These are phyloP conservation scores for Pseudotulostoma volvatum DNA, from an alignment of 495 filamentous ascomycete genomes.

Conservation along the genomic window DNA sequence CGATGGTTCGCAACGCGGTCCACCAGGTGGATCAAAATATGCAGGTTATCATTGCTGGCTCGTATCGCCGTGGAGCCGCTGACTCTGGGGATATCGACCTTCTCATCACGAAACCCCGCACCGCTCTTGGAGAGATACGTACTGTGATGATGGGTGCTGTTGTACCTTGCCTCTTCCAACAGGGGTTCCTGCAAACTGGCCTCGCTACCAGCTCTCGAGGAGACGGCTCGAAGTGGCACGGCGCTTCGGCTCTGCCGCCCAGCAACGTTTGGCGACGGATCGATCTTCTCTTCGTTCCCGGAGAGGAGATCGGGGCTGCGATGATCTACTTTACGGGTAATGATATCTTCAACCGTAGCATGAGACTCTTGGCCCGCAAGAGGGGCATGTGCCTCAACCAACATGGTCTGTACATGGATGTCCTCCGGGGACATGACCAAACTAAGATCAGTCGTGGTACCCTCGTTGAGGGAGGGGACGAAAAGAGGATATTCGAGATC, in stretches of 20 bases:
- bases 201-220: constrained; percentile 30
- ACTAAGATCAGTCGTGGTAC: constrained; percentile 54
- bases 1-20: constrained; percentile 46
- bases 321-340: constrained; percentile 93
- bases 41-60: constrained; percentile 63
- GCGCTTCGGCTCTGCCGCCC: constrained; percentile 53
- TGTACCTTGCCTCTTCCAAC: constrained; percentile 40
- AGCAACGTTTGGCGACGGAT: constrained; percentile 56
- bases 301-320: constrained; percentile 68
- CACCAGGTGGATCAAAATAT: constrained; percentile 42
- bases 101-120: constrained; percentile 59
- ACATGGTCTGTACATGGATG: constrained; percentile 60
- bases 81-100: constrained; percentile 73
- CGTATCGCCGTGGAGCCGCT: constrained; percentile 65
- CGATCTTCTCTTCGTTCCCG: constrained; percentile 76
- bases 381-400: constrained; percentile 83
- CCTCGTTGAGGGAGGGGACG: constrained; percentile 59
- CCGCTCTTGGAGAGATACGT: constrained; percentile 40
- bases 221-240: constrained; percentile 69
- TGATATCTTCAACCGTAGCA: constrained; percentile 87
- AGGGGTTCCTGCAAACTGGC: constrained; percentile 42
- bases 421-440: constrained; percentile 42
- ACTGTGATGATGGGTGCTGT: constrained; percentile 45
- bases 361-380: constrained; percentile 66
- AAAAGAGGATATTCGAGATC: constrained; percentile 73